Percentiles rank a stretch among this genome's conserved stretches.
Evolutionary conservation across 2,329 filamentous ascomycete genomes (phyloP).

Genomic region (Fusarium anguioides): DNA sequence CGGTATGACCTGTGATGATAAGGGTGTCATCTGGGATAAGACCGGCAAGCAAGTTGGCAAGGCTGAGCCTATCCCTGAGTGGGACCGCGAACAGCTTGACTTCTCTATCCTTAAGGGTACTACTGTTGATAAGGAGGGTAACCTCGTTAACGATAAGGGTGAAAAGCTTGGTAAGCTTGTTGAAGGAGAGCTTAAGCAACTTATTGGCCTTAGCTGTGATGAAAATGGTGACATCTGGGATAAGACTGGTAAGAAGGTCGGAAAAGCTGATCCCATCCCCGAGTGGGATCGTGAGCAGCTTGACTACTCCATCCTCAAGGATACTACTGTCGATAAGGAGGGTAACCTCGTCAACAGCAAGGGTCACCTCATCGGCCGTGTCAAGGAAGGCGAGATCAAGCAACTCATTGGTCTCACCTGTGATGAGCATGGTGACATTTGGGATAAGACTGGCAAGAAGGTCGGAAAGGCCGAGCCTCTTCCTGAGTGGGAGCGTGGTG

Average conservation of each 20-base stretch:
- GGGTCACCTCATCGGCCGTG: constrained; percentile 67
- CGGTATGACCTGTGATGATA: constrained; percentile 73
- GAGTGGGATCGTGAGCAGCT: constrained; percentile 59
- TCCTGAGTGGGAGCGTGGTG: constrained; percentile 61
- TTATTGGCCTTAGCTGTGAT: constrained; percentile 74
- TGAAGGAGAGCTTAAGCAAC: constrained; percentile 70
- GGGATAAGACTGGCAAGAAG: constrained; percentile 70
- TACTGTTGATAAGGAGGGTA: constrained; percentile 62
- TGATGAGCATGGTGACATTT: constrained; percentile 74
- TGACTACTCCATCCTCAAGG: constrained; percentile 37
- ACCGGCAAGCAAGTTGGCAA: constrained; percentile 72
- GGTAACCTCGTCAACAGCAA: constrained; percentile 67
- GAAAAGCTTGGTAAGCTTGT: constrained; percentile 69
- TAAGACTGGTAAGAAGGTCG: constrained; percentile 70
- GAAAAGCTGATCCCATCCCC: constrained; percentile 72
- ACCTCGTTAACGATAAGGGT: constrained; percentile 65
- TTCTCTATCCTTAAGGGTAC: constrained; percentile 36
- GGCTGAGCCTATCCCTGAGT: constrained; percentile 70
- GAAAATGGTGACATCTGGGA: constrained; percentile 76
- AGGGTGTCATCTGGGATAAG: constrained; percentile 73
- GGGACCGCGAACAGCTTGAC: constrained; percentile 56
- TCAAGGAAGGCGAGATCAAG: constrained; percentile 71
- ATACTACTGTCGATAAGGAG: constrained; percentile 69
- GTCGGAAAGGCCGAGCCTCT: constrained; percentile 76
- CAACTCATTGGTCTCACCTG: constrained; percentile 72